Conservation (phyloP, 345 rosid species). For the Acer campestre region DNA sequence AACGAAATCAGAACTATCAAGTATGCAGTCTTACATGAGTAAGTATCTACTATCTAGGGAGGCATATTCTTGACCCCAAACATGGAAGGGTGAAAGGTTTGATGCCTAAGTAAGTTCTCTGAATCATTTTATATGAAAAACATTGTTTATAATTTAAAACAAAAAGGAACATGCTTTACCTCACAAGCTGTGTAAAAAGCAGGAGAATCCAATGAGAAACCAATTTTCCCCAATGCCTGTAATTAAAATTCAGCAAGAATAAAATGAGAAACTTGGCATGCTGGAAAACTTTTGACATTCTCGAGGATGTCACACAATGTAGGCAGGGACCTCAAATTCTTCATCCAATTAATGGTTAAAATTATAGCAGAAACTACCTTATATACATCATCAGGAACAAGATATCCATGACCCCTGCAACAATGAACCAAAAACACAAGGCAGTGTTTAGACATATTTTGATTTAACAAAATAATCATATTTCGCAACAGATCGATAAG, state of each 20-base stretch:
- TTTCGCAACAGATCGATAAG: no score
- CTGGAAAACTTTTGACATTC: no score
- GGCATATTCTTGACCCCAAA: background rate
- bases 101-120: background rate
- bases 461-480: background rate
- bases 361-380: conserved; percentile 40
- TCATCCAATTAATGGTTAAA: background rate
- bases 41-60: background rate
- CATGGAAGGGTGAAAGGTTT: background rate
- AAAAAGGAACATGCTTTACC: conserved; percentile 35
- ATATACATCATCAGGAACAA: conserved; percentile 52
- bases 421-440: background rate
- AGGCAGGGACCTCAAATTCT: background rate
- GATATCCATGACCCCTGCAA: conserved; percentile 62
- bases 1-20: no score
- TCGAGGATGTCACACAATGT: conserved; percentile 4
- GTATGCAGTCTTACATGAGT: background rate
- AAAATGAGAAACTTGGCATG: background rate
- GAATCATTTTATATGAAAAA: background rate
- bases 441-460: background rate
- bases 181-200: conserved; percentile 69
- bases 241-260: conserved; percentile 16
- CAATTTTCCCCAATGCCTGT: conserved; percentile 68
- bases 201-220: conserved; percentile 65
- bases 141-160: background rate